These are phyloP conservation scores for Saccharomycopsis fibuligera DNA, from an alignment of 805 yeast species.

Conservation along the genomic window DNA sequence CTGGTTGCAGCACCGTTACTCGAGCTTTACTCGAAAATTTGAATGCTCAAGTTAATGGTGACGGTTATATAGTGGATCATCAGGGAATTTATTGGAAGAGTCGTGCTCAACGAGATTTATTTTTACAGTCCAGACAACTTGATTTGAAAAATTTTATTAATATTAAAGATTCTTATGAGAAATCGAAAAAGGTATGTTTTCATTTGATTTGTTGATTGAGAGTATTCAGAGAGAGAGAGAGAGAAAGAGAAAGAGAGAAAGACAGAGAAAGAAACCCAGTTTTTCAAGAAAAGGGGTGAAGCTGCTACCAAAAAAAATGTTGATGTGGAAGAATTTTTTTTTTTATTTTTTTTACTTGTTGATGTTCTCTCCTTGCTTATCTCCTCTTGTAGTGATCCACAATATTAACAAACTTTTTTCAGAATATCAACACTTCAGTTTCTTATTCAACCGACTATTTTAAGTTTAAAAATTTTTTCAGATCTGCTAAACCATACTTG, in stretches of 20 bases:
- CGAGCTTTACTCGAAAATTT: no score
- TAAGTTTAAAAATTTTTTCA: slow-evolving; percentile 32
- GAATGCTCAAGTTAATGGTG: not conserved
- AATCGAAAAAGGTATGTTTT: slow-evolving; percentile 21
- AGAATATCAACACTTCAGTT: slow-evolving; percentile 1
- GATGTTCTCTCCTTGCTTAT: no score
- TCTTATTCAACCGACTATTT: slow-evolving; percentile 2
- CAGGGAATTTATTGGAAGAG: slow-evolving; percentile 30
- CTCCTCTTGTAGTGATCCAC: not conserved
- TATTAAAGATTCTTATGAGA: slow-evolving; percentile 24
- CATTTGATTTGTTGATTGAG: not conserved
- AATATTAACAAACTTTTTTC: not conserved
- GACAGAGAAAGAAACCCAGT: not conserved
- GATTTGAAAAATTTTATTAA: slow-evolving; percentile 26
- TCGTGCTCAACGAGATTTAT: slow-evolving; percentile 22
- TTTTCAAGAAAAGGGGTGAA: not conserved
- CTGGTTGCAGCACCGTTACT: no score
- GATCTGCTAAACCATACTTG: slow-evolving; percentile 40
- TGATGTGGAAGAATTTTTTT: no score
- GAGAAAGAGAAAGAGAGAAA: not conserved
- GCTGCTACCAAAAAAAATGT: no score
- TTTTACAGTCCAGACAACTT: slow-evolving; percentile 23
- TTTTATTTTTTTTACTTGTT: not conserved
- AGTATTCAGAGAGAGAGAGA: not conserved
- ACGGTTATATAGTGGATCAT: slow-evolving; percentile 22